Evolutionary conservation across 257 asterid species (phyloP).

Genomic region (Penstemon davidsonii): DNA sequence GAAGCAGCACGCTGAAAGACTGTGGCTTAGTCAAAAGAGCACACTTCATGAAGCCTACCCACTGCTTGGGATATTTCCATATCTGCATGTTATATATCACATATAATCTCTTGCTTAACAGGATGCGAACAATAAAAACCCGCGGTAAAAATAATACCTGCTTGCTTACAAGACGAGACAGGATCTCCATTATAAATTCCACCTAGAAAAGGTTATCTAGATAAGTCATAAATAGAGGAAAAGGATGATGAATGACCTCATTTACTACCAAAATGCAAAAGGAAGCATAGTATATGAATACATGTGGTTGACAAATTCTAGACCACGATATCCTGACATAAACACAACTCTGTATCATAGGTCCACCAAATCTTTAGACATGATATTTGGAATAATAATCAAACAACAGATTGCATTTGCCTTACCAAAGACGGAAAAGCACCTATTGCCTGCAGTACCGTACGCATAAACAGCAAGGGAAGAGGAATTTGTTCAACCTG

Average conservation of each 20-base stretch:
- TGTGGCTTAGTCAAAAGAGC: slow-evolving; percentile 90
- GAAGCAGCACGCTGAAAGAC: slow-evolving; percentile 86
- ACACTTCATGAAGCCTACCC: slow-evolving; percentile 98
- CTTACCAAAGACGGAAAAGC: slow-evolving; percentile 96
- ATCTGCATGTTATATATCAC: slow-evolving; percentile 49
- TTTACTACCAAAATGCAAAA: slow-evolving; percentile 12
- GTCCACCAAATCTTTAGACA: not conserved
- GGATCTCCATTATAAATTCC: slow-evolving; percentile 92
- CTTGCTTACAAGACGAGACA: slow-evolving; percentile 92
- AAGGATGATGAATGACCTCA: slow-evolving; percentile 24
- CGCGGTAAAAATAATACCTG: slow-evolving; percentile 56
- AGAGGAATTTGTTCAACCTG: slow-evolving; percentile 99
- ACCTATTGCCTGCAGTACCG: slow-evolving; percentile 94
- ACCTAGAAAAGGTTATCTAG: slow-evolving; percentile 52
- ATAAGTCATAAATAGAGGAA: slow-evolving; percentile 15
- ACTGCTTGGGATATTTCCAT: slow-evolving; percentile 95
- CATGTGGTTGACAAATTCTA: not conserved
- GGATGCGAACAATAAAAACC: slow-evolving; percentile 19
- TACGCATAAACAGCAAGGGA: slow-evolving; percentile 93
- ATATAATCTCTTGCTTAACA: slow-evolving; percentile 19
- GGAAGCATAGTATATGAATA: not conserved
- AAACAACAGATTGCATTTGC: slow-evolving; percentile 15
- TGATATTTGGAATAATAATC: slow-evolving; percentile 1
- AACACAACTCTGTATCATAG: slow-evolving; percentile 8
- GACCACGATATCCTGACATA: not conserved